A percentile compares a stretch with the other conserved stretches of the same genome.
Evolutionary conservation across 345 rosid species (phyloP).

Genomic region (Carallia pectinifolia): DNA sequence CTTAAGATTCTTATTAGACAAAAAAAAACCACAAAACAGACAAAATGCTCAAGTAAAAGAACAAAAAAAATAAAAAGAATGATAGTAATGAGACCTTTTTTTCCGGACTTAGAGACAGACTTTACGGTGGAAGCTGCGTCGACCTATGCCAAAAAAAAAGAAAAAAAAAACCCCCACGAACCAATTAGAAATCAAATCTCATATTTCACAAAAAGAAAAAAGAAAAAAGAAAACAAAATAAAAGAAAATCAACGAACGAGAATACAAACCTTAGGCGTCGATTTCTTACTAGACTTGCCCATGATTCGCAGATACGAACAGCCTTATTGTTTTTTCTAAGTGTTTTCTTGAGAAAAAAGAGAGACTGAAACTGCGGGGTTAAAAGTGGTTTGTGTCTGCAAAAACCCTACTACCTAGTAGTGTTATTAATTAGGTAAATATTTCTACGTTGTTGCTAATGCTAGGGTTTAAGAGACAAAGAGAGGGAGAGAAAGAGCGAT

Average conservation of each 20-base stretch:
- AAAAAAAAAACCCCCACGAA: not conserved
- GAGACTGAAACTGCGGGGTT: too few species aligned
- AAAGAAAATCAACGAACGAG: not conserved
- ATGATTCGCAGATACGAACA: not conserved
- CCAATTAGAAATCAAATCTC: not conserved
- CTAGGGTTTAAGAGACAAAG: too few species aligned
- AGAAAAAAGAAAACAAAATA: not conserved
- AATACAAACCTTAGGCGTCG: not conserved
- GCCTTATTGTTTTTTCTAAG: too few species aligned
- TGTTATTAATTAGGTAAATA: too few species aligned
- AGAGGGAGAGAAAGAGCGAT: too few species aligned
- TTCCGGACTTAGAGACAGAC: not conserved
- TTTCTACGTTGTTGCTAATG: too few species aligned
- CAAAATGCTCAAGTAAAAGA: too few species aligned
- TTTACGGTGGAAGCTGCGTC: not conserved
- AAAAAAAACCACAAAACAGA: too few species aligned
- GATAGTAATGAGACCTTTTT: not conserved
- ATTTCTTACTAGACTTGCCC: constrained; percentile 1
- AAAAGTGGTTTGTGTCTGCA: too few species aligned
- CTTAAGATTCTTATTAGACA: not conserved
- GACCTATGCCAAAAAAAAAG: not conserved
- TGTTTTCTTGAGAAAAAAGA: too few species aligned
- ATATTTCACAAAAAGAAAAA: not conserved
- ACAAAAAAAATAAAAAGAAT: too few species aligned
- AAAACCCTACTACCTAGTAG: too few species aligned